These are phyloP conservation scores for Salvia hispanica DNA, from an alignment of 257 asterid genomes.

Conservation along the genomic window DNA sequence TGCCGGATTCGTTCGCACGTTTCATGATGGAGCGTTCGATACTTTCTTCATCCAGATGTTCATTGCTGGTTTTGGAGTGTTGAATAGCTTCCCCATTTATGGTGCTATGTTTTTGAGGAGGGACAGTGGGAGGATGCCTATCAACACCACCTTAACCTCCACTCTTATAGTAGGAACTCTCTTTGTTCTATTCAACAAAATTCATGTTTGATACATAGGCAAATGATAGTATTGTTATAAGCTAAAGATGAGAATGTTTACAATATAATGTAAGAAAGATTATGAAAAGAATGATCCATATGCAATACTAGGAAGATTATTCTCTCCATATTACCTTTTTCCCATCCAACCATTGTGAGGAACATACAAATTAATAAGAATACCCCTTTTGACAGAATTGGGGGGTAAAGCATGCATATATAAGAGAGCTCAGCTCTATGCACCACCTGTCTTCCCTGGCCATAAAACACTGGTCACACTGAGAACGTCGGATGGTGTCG, in stretches of 20 bases:
- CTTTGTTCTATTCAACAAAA: too few species aligned
- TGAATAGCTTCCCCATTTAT: slow-evolving; percentile 59
- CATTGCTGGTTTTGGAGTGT: slow-evolving; percentile 55
- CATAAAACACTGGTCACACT: slow-evolving; percentile 49
- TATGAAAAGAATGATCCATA: slow-evolving; percentile 15
- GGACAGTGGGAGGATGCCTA: slow-evolving; percentile 62
- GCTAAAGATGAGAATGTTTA: too few species aligned
- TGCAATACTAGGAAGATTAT: slow-evolving; percentile 21
- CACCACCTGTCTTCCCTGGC: slow-evolving; percentile 51
- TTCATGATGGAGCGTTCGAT: slow-evolving; percentile 26
- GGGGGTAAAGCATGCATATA: slow-evolving; percentile 39
- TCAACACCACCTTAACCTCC: slow-evolving; percentile 41
- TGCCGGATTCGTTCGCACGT: slow-evolving; percentile 20
- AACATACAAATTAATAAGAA: slow-evolving; percentile 43
- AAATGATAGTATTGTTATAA: too few species aligned
- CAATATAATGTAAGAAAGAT: neutral
- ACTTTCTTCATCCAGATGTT: slow-evolving; percentile 42
- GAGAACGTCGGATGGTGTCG: slow-evolving; percentile 38
- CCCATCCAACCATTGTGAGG: slow-evolving; percentile 41
- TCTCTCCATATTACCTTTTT: slow-evolving; percentile 22
- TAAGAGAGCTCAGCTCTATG: slow-evolving; percentile 34
- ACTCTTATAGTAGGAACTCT: slow-evolving; percentile 23
- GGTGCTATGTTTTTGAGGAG: slow-evolving; percentile 59
- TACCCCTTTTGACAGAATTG: slow-evolving; percentile 39
- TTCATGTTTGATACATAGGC: too few species aligned